Evolutionary conservation across 164 flowering plant genomes (phyloP).

Genomic region (Piper longum): DNA sequence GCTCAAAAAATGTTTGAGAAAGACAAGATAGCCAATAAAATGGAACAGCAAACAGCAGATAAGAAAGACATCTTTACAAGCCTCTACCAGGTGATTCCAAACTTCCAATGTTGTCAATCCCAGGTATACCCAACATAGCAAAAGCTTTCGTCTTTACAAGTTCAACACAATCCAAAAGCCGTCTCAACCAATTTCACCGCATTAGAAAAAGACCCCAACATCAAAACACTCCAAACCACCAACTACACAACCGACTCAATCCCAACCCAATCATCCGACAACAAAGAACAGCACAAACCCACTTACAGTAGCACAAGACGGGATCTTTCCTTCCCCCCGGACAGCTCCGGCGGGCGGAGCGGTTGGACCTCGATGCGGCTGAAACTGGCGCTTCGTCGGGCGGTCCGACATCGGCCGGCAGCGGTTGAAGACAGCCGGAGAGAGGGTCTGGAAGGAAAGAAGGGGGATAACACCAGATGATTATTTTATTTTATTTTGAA

Average conservation of each 20-base stretch:
- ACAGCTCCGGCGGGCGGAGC: not conserved
- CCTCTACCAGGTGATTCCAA: not conserved
- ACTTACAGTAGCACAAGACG: not conserved
- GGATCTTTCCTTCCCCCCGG: not conserved
- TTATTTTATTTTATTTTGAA: not conserved
- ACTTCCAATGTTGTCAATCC: not conserved
- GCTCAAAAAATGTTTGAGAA: too few relatives aligned
- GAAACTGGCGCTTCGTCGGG: slow-evolving; percentile 2
- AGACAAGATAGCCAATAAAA: too few relatives aligned
- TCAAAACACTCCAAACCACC: not conserved
- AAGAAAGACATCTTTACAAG: too few relatives aligned
- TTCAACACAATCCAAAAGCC: not conserved
- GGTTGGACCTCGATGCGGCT: not conserved
- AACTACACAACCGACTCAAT: not conserved
- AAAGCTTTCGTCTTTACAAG: not conserved
- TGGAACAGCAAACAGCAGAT: too few relatives aligned
- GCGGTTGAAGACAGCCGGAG: not conserved
- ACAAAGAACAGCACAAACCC: not conserved
- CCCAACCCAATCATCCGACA: not conserved
- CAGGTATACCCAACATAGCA: not conserved
- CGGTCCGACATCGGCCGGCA: slow-evolving; percentile 1
- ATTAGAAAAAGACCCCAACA: not conserved
- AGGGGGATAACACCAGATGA: not conserved
- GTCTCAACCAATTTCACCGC: not conserved
- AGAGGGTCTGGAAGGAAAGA: slow-evolving; percentile 1